These are phyloP conservation scores for Vanrija pseudolonga DNA, from an alignment of 1,284 basidiomycete genomes.

Conservation along the genomic window DNA sequence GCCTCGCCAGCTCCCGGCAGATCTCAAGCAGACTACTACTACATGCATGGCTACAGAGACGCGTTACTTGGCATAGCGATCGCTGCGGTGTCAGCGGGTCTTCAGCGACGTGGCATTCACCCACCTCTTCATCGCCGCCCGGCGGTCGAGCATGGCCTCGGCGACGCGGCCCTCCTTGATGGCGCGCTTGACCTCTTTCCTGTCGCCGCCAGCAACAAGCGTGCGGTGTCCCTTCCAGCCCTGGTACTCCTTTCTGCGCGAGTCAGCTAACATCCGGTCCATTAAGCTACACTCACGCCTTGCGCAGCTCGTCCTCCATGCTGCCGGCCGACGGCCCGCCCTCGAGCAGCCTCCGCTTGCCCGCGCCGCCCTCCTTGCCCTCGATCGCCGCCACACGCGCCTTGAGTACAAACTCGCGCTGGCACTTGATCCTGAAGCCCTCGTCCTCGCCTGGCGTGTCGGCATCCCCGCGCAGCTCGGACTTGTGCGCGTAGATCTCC, in stretches of 20 bases:
- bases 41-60: neutral
- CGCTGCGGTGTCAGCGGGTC: constrained; percentile 3
- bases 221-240: constrained; percentile 80
- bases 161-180: constrained; percentile 80
- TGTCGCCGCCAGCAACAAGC: constrained; percentile 56
- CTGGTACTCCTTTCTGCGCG: constrained; percentile 61
- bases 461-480: constrained; percentile 74
- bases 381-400: constrained; percentile 52
- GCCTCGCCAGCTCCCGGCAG: no score
- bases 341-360: constrained; percentile 56
- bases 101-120: constrained; percentile 20
- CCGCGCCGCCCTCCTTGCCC: constrained; percentile 42
- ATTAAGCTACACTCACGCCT: constrained; percentile 37
- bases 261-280: constrained; percentile 8
- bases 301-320: constrained; percentile 43
- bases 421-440: constrained; percentile 81
- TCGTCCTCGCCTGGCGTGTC: constrained; percentile 76
- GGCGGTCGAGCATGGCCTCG: constrained; percentile 81
- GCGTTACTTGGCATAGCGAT: constrained; percentile 2
- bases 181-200: constrained; percentile 72
- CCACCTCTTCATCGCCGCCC: constrained; percentile 87
- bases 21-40: neutral
- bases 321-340: constrained; percentile 50
- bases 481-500: constrained; percentile 33
- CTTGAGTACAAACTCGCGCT: constrained; percentile 83